A percentile compares a stretch with the other conserved stretches of the same genome.
Evolutionary conservation across 2,329 filamentous ascomycete genomes (phyloP).

Genomic region (Malbranchea zuffiana): DNA sequence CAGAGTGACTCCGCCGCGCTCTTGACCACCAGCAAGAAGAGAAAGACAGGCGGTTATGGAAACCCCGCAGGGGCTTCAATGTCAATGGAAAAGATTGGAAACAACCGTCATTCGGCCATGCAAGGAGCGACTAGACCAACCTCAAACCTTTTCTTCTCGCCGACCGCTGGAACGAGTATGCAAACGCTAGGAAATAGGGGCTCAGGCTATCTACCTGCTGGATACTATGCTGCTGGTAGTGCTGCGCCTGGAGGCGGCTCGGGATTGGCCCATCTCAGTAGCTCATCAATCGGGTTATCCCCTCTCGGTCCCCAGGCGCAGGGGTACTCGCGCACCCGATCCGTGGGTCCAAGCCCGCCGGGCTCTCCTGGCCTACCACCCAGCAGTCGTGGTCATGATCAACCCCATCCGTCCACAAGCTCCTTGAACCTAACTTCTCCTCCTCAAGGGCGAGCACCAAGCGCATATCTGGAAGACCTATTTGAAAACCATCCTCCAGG

Average conservation of each 20-base stretch:
- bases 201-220: conserved; percentile 73
- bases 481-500: conserved; percentile 51
- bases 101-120: conserved; percentile 30
- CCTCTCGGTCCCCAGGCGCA: conserved; percentile 51
- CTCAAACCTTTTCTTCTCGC: conserved; percentile 84
- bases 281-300: conserved; percentile 49
- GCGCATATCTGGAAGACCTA: conserved; percentile 80
- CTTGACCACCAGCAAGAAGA: conserved; percentile 30
- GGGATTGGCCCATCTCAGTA: conserved; percentile 25
- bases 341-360: conserved; percentile 47
- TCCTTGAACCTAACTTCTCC: conserved; percentile 55
- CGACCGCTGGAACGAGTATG: conserved; percentile 59
- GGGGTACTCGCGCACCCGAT: conserved; percentile 40
- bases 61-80: conserved; percentile 33
- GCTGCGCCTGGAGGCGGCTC: conserved; percentile 38
- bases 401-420: conserved; percentile 39
- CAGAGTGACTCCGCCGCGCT: conserved; percentile 53
- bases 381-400: conserved; percentile 30
- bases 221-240: conserved; percentile 71
- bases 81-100: conserved; percentile 43
- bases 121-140: conserved; percentile 43
- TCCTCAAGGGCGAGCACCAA: conserved; percentile 64
- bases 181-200: conserved; percentile 51
- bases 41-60: conserved; percentile 25
- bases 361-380: conserved; percentile 50